A percentile compares a stretch with the other conserved stretches of the same genome.
These are phyloP conservation scores for Neurospora sp. DNA, from an alignment of 495 filamentous ascomycete genomes.

Conservation along the genomic window DNA sequence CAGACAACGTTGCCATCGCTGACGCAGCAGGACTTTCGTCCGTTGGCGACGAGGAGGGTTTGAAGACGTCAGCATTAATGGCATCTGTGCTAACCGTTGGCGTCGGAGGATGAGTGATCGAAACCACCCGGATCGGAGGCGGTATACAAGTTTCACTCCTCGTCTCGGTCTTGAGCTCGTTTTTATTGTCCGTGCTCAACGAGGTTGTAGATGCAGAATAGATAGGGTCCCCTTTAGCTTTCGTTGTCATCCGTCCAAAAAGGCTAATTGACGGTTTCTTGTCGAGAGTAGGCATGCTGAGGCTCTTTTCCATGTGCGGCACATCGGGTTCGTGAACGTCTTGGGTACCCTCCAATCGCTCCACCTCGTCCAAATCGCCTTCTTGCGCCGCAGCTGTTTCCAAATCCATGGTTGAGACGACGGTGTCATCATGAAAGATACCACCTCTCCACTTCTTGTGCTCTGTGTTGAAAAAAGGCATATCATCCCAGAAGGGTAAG, in stretches of 20 bases:
- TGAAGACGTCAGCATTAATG: constrained; percentile 49
- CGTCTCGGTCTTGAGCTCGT: constrained; percentile 11
- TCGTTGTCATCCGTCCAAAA: constrained; percentile 29
- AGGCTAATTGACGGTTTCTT: constrained; percentile 24
- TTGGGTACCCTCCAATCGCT: constrained; percentile 26
- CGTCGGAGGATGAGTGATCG: constrained; percentile 53
- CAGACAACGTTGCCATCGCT: constrained; percentile 60
- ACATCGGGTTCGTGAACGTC: constrained; percentile 22
- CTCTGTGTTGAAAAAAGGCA: constrained; percentile 74
- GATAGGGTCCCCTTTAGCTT: constrained; percentile 19
- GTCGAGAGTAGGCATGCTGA: constrained; percentile 33
- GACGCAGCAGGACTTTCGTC: constrained; percentile 45
- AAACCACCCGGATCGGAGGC: constrained; percentile 38
- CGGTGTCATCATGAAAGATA: constrained; percentile 59
- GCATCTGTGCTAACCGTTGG: constrained; percentile 55
- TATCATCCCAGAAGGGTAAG: constrained; percentile 92
- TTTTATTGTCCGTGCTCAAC: constrained; percentile 26
- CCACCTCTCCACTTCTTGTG: constrained; percentile 74
- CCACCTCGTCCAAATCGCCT: constrained; percentile 42
- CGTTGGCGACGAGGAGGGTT: constrained; percentile 33
- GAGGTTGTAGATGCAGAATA: constrained; percentile 25
- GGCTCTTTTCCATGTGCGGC: constrained; percentile 49
- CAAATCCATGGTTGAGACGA: constrained; percentile 23
- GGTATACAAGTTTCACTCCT: constrained; percentile 19
- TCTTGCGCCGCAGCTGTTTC: constrained; percentile 48